Evolutionary conservation across 2,329 filamentous ascomycete genomes (phyloP).

Genomic region (Colletotrichum lentis): DNA sequence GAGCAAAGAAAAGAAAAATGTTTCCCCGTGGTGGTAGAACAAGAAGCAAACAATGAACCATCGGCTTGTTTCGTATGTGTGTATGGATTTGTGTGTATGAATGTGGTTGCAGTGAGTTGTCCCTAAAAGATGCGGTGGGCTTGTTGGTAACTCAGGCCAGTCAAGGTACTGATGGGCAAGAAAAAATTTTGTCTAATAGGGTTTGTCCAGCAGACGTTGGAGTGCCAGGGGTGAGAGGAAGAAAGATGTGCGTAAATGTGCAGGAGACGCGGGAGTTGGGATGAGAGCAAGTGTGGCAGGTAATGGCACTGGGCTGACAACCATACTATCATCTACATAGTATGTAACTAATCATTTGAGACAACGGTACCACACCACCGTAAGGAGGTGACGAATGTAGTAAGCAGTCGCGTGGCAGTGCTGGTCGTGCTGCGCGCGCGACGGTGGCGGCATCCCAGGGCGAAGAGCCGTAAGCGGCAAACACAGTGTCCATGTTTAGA

Average conservation of each 20-base stretch:
- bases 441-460: conserved; percentile 5
- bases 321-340: too few relatives aligned
- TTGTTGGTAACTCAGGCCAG: not conserved
- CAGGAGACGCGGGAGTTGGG: not conserved
- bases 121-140: not conserved
- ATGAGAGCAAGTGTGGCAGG: not conserved
- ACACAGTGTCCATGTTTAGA: not conserved
- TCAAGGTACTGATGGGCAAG: not conserved
- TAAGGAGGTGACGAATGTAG: conserved; percentile 20
- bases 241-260: not conserved
- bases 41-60: not conserved
- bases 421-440: conserved; percentile 6
- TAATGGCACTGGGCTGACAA: not conserved
- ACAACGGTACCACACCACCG: too few relatives aligned
- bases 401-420: conserved; percentile 36
- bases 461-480: not conserved
- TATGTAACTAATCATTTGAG: not conserved
- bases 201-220: not conserved
- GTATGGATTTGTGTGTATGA: not conserved
- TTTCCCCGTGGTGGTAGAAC: conserved; percentile 3
- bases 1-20: not conserved
- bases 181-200: not conserved
- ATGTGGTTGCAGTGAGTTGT: not conserved
- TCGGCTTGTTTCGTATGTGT: conserved; percentile 9
- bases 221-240: not conserved